Percentiles rank a stretch among this genome's conserved stretches.
These are phyloP conservation scores for Torulaspora franciscae DNA, from an alignment of 805 yeast genomes.

Conservation along the genomic window DNA sequence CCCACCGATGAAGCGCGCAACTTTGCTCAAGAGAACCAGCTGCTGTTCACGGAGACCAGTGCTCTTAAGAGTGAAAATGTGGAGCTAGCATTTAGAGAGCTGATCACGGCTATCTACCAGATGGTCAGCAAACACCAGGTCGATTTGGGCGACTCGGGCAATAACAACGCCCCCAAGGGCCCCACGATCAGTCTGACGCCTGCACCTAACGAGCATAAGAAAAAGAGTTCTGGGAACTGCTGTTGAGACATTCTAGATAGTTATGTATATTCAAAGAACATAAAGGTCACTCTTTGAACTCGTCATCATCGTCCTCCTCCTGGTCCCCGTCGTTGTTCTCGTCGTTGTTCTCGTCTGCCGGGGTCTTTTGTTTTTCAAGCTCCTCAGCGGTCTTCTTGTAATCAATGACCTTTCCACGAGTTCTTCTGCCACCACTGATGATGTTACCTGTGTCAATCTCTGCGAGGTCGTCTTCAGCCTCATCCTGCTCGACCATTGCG, in stretches of 20 bases:
- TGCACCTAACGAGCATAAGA: conserved; percentile 78
- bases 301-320: conserved; percentile 32
- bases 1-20: conserved; percentile 97
- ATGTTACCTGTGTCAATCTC: conserved; percentile 82
- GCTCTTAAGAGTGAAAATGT: conserved; percentile 94
- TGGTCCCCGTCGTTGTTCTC: conserved; percentile 39
- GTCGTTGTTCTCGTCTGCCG: conserved; percentile 43
- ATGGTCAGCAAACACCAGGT: conserved; percentile 91
- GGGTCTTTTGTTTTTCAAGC: conserved; percentile 46
- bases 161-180: conserved; percentile 63
- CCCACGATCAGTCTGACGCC: conserved; percentile 92
- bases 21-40: conserved; percentile 86
- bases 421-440: conserved; percentile 80
- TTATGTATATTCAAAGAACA: not conserved
- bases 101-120: conserved; percentile 88
- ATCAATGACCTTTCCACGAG: conserved; percentile 85
- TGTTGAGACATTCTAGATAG: conserved; percentile 43
- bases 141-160: conserved; percentile 68
- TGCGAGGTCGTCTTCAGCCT: conserved; percentile 70
- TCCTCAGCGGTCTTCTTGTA: conserved; percentile 75
- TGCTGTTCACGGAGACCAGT: conserved; percentile 92
- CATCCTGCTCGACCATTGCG: conserved; percentile 47
- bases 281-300: conserved; percentile 21
- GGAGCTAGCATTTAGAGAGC: conserved; percentile 88
- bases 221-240: conserved; percentile 49